Base-by-base conservation (phyloP, 202 grass and related monocot genomes). In the Hordeum pubiflorum region DNA sequence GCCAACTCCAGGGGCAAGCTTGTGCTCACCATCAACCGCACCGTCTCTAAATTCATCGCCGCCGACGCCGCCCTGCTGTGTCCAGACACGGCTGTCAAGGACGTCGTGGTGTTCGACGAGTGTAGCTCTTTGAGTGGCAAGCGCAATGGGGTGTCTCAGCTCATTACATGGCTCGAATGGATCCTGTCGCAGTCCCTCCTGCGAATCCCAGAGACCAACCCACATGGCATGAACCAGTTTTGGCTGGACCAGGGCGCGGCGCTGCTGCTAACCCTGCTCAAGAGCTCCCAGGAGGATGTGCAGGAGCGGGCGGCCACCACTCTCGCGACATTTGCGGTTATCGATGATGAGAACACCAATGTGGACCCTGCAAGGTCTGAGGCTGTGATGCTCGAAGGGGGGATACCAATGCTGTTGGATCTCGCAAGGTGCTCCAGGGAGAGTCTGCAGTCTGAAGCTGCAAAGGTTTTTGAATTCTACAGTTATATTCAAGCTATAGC, bases 271-370 rank as follows among this genome's bases (percentile, higher is more conserved):
- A 96, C 70, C 83, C 77, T 99, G 72, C 65, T 90, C 60, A 96
- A 81, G 72, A 95, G 92, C 65, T 78, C 80, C 6, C 96, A 99
- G 74, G 90, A 96, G 78, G 96, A 99, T 61, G 92, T 96, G 60
- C 96, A 99, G 75, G 96, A 99, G 77, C 89, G 86, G 15, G 90
- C 96, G n/a, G 96, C 96, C 33, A 96, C 90, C 21, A 89, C 90
- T 0, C 81, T 99, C 69, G 92, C 96, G 0, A 95, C 92, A 22
- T 99, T 99, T 72, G 92, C 95, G 20, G 96, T 99, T 79, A 87
- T 93, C 20, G 92, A 99, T 79, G 92, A 96, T 64, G 92, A 99
- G 81, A 95, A 85, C 27, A 79, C 89, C 6, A 91, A 82, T 87
- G 96, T 99, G 66, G 96, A 99, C 70, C 89, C 90, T 52, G 92